Conservation (phyloP, 352 stramenopile species). For the Pythium sukuiense region DNA sequence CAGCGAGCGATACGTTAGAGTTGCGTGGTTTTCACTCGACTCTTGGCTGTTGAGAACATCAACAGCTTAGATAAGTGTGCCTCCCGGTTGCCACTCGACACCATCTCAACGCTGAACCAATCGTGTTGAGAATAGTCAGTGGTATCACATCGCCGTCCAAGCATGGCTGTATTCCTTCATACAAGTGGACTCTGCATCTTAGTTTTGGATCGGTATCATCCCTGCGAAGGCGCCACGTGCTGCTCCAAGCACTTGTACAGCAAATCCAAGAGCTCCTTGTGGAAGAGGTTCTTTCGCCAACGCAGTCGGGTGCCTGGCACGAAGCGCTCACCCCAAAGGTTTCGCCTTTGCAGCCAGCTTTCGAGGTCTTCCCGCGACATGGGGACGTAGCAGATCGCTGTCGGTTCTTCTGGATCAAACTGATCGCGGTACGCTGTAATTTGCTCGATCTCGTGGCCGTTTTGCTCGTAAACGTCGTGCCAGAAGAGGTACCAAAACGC, state of each 20-base stretch:
- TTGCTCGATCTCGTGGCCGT: constrained; percentile 27
- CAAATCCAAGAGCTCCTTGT: constrained; percentile 14
- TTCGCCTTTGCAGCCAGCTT: constrained; percentile 22
- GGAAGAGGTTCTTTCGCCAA: constrained; percentile 14
- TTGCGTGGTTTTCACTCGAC: no score
- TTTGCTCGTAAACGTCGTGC: constrained; percentile 43
- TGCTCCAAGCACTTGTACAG: constrained; percentile 1
- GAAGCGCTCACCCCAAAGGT: constrained; percentile 11
- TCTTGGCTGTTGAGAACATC: no score
- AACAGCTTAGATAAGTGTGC: no score
- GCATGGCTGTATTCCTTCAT: no score
- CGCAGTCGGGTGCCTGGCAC: not conserved
- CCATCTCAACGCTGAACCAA: no score
- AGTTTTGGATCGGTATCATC: no score
- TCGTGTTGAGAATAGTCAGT: no score
- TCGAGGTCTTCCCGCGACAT: constrained; percentile 34
- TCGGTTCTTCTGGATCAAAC: constrained; percentile 18
- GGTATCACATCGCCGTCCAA: no score
- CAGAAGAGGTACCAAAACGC: constrained; percentile 51
- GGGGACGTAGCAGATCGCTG: constrained; percentile 36
- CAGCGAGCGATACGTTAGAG: no score
- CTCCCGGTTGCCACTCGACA: no score
- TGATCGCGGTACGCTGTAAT: constrained; percentile 16
- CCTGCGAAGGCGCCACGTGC: no score
- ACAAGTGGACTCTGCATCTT: no score